Evolutionary conservation across 140 eudicot species (phyloP).

Genomic region (Anethum foeniculum): DNA sequence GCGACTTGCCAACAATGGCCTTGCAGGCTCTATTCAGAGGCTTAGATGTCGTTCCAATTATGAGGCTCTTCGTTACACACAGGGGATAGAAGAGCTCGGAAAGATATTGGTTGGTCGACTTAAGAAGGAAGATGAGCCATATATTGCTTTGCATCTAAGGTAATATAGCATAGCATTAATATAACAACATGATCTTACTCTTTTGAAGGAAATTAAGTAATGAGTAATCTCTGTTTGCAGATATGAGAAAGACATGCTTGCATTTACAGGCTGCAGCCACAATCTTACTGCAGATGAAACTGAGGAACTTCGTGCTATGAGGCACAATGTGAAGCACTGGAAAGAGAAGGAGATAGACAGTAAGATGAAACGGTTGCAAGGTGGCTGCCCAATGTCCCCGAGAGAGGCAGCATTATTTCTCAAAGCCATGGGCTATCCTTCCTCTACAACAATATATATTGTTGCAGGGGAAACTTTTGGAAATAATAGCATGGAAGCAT

Average conservation of each 20-base stretch:
- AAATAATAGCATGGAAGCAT: conserved; percentile 50
- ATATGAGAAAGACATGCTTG: conserved; percentile 95
- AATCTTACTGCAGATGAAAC: conserved; percentile 55
- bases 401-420: conserved; percentile 83
- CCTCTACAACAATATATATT: conserved; percentile 54
- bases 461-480: conserved; percentile 91
- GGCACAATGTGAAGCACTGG: conserved; percentile 77
- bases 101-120: conserved; percentile 48
- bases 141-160: conserved; percentile 92
- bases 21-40: conserved; percentile 54
- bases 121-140: conserved; percentile 46
- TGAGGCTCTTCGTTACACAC: conserved; percentile 67
- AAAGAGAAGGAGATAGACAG: conserved; percentile 86
- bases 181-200: background rate
- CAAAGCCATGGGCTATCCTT: conserved; percentile 84
- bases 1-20: conserved; percentile 75
- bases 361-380: conserved; percentile 48
- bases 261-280: conserved; percentile 95
- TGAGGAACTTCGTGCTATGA: conserved; percentile 66
- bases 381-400: conserved; percentile 94
- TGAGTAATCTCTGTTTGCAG: conserved; percentile 23
- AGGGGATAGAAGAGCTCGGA: conserved; percentile 64
- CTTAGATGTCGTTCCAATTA: conserved; percentile 88
- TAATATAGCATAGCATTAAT: conserved; percentile 6
- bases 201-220: background rate